Conservation (phyloP, 768 basidiomycete genomes). For the Phylloporus sp. region DNA sequence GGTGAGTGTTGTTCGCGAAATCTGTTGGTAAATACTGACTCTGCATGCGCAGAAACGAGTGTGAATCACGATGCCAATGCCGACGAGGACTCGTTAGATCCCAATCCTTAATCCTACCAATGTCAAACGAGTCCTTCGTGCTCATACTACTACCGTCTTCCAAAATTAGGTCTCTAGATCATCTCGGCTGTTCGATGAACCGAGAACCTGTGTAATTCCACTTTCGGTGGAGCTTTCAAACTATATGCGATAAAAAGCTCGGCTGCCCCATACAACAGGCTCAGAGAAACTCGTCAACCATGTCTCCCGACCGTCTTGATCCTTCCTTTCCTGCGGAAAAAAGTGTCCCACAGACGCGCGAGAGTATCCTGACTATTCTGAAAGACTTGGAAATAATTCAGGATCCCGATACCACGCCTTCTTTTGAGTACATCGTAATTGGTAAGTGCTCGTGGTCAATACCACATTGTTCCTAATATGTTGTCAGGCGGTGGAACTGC, state of each 20-base stretch:
- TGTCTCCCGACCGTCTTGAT: neutral
- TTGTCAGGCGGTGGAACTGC: constrained; percentile 13
- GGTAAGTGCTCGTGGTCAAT: neutral
- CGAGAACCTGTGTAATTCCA: neutral
- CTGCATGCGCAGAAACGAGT: no score
- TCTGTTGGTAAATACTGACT: no score
- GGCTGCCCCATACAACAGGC: neutral
- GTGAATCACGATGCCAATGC: no score
- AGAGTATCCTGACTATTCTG: neutral
- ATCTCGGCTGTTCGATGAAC: neutral
- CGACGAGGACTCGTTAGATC: no score
- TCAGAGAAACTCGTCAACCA: neutral
- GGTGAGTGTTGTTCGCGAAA: no score
- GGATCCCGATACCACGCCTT: neutral
- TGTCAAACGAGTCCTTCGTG: neutral
- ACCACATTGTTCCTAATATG: neutral
- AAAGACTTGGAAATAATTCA: neutral
- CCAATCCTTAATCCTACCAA: no score
- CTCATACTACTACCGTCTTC: neutral
- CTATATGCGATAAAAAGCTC: neutral
- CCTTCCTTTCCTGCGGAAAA: neutral
- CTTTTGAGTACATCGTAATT: neutral
- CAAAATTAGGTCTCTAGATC: neutral
- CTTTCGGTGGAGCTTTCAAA: neutral
- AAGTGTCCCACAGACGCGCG: neutral